Base-by-base conservation (phyloP, 176 grass and related monocot genomes). In the Juncus inflexus region DNA sequence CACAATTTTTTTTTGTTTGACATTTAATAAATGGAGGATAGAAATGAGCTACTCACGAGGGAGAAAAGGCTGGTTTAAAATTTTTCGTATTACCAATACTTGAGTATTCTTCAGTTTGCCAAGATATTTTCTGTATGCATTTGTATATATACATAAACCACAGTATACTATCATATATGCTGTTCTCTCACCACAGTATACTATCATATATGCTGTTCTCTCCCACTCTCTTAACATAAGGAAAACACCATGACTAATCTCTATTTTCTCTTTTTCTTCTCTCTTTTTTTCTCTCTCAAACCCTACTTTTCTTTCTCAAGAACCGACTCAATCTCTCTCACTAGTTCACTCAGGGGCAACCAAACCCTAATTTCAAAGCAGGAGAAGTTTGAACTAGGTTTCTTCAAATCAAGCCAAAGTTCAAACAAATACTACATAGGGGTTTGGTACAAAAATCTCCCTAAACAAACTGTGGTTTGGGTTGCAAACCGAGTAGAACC, bases 361-460 rank as follows among this genome's bases (percentile, higher is more conserved):
- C 50, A 40, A 15, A 90, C 70, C 41, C 11, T 90, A 7, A 74
- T 75, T 37, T 90, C 86, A 3, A 37, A 52, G 61, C 69, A 61
- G 38, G 79, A 75, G 55, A 62, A 36, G 35, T 90, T 86, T 3
- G 72, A 70, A 63, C 57, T 90, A 3, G 87, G 87, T 37, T 86
- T 86, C 79, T 90, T 90, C 83, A 9, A 6, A 0, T 58, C 58
- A 4, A 28, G 66, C 6, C 63, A 65, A 14, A 12, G 12, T 9
- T 0, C 11, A 1, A 3, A 4, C 9, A 74, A 37, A 7, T 79
- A 77, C 56, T 89, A 89, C 13, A 9, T 83, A 9, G 81, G 86
- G 0, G 77, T 89, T 73, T 81, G 86, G 86, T 84, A 84, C 77
- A 77, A 69, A 40, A 77, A 77, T 11, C 36, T 81, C 53, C 57